Evolutionary conservation across 192 early-diverging fungal species (phyloP).

Genomic region (Lobosporangium transversale): DNA sequence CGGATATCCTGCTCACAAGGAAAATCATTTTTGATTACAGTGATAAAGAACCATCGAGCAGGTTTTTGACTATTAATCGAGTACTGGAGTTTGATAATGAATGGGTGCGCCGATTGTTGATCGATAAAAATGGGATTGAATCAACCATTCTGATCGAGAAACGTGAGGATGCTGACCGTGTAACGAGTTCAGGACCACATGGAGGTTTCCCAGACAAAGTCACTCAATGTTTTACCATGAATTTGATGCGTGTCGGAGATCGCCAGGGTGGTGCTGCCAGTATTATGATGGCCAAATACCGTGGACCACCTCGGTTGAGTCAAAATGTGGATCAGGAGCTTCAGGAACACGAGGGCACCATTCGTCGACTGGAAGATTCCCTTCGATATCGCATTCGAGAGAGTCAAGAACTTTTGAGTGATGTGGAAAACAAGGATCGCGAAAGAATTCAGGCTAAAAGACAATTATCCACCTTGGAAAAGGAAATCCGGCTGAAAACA

Average conservation of each 20-base stretch:
- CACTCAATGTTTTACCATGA: conserved; percentile 64
- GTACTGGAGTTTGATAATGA: conserved; percentile 69
- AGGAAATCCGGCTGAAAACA: conserved; percentile 17
- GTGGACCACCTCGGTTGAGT: conserved; percentile 50
- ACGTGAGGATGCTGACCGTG: conserved; percentile 61
- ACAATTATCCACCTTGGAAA: conserved; percentile 6
- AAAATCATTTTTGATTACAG: conserved; percentile 76
- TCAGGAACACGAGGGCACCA: conserved; percentile 46
- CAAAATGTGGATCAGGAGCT: conserved; percentile 51
- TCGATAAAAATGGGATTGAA: conserved; percentile 74
- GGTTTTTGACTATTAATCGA: conserved; percentile 72
- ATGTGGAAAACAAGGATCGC: background rate
- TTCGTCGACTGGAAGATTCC: conserved; percentile 26
- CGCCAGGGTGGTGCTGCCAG: conserved; percentile 46
- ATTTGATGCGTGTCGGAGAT: conserved; percentile 71
- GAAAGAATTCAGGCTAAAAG: conserved; percentile 14
- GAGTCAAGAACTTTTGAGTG: conserved; percentile 2
- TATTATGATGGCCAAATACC: conserved; percentile 46
- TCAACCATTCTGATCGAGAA: conserved; percentile 73
- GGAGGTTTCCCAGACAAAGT: conserved; percentile 72
- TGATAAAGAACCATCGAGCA: conserved; percentile 66
- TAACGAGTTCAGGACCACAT: conserved; percentile 39
- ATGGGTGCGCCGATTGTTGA: conserved; percentile 78
- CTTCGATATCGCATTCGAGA: conserved; percentile 48
- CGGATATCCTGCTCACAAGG: conserved; percentile 69